Evolutionary conservation across 164 flowering plant genomes (phyloP).

Genomic region (Stephania yunnanensis): DNA sequence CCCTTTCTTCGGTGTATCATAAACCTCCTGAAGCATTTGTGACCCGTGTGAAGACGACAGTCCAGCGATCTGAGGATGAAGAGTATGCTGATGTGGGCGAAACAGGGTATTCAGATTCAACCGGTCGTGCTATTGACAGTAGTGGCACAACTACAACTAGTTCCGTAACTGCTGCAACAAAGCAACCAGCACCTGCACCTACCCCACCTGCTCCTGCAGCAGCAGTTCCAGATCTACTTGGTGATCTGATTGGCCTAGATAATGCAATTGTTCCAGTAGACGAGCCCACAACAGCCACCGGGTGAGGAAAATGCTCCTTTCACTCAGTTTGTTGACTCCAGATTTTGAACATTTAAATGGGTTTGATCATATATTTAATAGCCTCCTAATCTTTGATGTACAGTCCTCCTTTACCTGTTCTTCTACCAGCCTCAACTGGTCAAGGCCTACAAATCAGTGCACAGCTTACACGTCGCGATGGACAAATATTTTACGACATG

Average conservation of each 20-base stretch:
- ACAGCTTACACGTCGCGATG: constrained; percentile 67
- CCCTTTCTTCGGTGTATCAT: constrained; percentile 96
- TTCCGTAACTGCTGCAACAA: constrained; percentile 40
- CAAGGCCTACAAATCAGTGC: constrained; percentile 95
- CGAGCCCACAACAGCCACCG: constrained; percentile 53
- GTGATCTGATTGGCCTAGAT: constrained; percentile 87
- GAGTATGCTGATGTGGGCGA: constrained; percentile 86
- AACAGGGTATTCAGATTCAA: constrained; percentile 62
- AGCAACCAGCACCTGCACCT: constrained; percentile 42
- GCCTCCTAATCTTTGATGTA: constrained; percentile 13
- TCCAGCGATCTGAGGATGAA: constrained; percentile 84
- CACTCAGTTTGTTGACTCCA: not conserved
- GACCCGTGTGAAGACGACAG: constrained; percentile 67
- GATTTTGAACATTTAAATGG: not conserved
- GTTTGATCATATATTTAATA: not conserved
- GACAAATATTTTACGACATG: constrained; percentile 85
- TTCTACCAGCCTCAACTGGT: constrained; percentile 73
- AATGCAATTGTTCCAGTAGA: constrained; percentile 83
- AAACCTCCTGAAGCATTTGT: constrained; percentile 97
- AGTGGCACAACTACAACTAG: constrained; percentile 50
- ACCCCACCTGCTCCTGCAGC: constrained; percentile 44
- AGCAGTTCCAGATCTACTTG: constrained; percentile 88
- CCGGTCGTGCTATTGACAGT: constrained; percentile 48
- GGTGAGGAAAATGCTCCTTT: constrained; percentile 38
- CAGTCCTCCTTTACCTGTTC: constrained; percentile 86